phyloP scores from a whole-genome alignment of 1,284 basidiomycete species.

The Termitomyces sp. region DNA sequence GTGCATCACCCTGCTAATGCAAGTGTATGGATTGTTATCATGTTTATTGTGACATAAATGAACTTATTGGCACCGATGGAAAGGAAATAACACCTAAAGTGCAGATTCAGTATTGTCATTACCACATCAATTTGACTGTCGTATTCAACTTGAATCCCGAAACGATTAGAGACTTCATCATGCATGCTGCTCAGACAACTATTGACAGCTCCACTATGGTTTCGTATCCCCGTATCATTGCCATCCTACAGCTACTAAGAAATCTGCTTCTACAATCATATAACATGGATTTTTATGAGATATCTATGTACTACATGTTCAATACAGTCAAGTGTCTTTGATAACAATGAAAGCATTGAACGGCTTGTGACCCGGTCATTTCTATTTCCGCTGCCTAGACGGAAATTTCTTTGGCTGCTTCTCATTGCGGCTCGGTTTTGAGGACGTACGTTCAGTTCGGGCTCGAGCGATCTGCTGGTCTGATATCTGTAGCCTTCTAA shows the following conservation, averaged over 20 bases:
- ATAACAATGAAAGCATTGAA: background rate
- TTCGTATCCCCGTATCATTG: slow-evolving; percentile 23
- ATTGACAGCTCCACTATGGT: no score
- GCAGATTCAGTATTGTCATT: no score
- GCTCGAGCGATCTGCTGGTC: slow-evolving; percentile 1
- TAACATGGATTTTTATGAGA: background rate
- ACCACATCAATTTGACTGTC: no score
- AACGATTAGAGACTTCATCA: no score
- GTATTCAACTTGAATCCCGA: no score
- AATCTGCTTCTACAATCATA: background rate
- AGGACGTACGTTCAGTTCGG: background rate
- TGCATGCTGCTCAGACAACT: no score
- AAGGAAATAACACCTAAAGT: no score
- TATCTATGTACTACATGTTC: background rate
- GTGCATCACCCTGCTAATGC: no score
- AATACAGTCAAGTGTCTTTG: background rate
- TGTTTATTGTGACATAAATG: no score
- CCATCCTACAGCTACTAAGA: slow-evolving; percentile 10
- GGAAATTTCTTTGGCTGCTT: background rate
- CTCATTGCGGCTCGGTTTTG: background rate
- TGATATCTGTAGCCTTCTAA: slow-evolving; percentile 1
- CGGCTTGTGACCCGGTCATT: background rate
- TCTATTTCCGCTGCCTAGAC: background rate
- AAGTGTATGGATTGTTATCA: no score
- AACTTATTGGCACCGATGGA: no score